Conservation (phyloP, 129 eudicot species). For the Centaurea solstitialis region DNA sequence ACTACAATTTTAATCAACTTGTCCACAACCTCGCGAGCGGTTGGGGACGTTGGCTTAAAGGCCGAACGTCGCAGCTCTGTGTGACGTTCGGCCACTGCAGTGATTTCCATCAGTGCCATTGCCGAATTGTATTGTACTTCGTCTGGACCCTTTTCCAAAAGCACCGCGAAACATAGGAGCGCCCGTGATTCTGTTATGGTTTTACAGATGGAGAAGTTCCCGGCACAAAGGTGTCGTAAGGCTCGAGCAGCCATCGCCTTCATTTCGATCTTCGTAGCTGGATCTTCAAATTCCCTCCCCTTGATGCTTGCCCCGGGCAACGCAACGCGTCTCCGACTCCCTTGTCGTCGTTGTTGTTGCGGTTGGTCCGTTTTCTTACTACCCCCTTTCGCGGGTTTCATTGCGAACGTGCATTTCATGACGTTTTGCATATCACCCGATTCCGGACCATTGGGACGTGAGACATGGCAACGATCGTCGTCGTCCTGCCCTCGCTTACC, state of each 20-base stretch:
- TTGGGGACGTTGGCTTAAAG: slow-evolving; percentile 71
- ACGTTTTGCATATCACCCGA: slow-evolving; percentile 32
- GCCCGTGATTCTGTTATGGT: slow-evolving; percentile 73
- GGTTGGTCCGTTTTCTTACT: background rate
- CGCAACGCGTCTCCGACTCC: slow-evolving; percentile 33
- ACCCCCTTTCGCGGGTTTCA: slow-evolving; percentile 4
- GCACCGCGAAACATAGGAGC: slow-evolving; percentile 61
- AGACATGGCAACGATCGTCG: slow-evolving; percentile 22
- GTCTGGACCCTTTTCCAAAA: slow-evolving; percentile 60
- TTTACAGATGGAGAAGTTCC: slow-evolving; percentile 49
- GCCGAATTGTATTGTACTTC: slow-evolving; percentile 62
- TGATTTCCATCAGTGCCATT: slow-evolving; percentile 71
- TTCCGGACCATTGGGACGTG: slow-evolving; percentile 31
- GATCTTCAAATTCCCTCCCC: slow-evolving; percentile 68
- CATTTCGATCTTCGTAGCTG: slow-evolving; percentile 58
- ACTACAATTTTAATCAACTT: slow-evolving; percentile 52
- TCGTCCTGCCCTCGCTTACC: slow-evolving; percentile 3
- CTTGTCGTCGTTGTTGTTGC: slow-evolving; percentile 26
- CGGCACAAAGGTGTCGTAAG: slow-evolving; percentile 55
- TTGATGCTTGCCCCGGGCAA: slow-evolving; percentile 59
- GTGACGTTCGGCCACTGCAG: slow-evolving; percentile 54
- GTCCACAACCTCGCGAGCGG: slow-evolving; percentile 62
- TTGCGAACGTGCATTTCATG: slow-evolving; percentile 28
- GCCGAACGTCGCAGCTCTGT: slow-evolving; percentile 54
- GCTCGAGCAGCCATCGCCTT: slow-evolving; percentile 80